phyloP scores from a whole-genome alignment of 2,329 filamentous ascomycete genomes.

The Colletotrichum theobromicola region DNA sequence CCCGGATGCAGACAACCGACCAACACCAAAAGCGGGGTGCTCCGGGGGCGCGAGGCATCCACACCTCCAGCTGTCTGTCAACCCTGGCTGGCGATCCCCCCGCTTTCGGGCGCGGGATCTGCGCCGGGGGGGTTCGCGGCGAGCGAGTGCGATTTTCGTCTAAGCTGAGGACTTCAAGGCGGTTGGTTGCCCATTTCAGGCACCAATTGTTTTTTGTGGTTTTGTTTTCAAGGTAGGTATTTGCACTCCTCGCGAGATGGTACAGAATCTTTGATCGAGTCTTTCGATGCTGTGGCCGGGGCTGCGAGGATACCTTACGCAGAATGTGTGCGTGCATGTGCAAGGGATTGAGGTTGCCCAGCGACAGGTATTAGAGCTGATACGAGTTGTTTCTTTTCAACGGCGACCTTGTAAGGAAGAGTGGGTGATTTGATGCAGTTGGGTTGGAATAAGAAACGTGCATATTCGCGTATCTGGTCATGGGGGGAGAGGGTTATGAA shows the following conservation, averaged over 20 bases:
- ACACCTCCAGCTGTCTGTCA: not conserved
- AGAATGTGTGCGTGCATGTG: too few relatives aligned
- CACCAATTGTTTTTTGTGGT: fast-evolving
- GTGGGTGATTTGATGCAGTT: not conserved
- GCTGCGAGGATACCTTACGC: too few relatives aligned
- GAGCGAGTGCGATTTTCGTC: not conserved
- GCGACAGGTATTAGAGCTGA: not conserved
- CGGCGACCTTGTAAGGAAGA: not conserved
- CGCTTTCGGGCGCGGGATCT: not conserved
- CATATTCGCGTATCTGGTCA: not conserved
- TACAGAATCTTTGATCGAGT: not conserved
- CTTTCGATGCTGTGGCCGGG: not conserved
- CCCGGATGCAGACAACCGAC: not conserved
- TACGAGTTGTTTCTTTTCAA: not conserved
- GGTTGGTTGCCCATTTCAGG: not conserved
- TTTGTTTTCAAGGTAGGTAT: not conserved
- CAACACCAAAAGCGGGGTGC: not conserved
- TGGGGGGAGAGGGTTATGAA: not conserved
- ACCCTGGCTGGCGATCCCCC: not conserved
- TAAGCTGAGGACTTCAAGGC: not conserved
- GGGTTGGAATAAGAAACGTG: not conserved
- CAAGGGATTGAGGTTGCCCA: not conserved
- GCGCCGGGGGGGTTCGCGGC: not conserved
- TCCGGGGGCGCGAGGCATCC: not conserved
- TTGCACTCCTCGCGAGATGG: not conserved